These are phyloP conservation scores for Chytriomyces confervae DNA, from an alignment of 192 early-diverging fungal genomes.

Conservation along the genomic window DNA sequence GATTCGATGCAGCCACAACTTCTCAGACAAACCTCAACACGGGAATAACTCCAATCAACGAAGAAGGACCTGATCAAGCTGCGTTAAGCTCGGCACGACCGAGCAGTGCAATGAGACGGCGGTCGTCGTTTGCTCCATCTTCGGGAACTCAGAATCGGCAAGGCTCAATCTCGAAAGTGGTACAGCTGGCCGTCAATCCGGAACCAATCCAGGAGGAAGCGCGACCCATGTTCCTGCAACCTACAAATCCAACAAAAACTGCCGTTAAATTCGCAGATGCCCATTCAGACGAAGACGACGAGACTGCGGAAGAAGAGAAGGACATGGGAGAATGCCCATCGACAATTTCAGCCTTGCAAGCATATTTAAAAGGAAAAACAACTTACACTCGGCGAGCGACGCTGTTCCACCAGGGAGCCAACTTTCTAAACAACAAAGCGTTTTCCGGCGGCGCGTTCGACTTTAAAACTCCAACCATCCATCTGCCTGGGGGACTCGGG, in stretches of 20 bases:
- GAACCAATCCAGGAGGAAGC: no score
- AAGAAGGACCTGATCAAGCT: no score
- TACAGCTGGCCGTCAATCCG: no score
- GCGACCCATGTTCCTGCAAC: no score
- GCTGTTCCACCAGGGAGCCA: conserved; percentile 4
- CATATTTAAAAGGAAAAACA: conserved; percentile 23
- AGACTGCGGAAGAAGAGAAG: not conserved
- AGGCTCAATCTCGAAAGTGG: no score
- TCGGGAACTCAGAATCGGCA: no score
- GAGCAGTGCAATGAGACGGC: no score
- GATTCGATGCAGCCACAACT: not conserved
- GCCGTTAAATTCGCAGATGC: not conserved
- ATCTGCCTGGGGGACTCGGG: conserved; percentile 13
- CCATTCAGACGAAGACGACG: not conserved
- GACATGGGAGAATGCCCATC: conserved; percentile 19
- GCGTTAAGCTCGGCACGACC: no score
- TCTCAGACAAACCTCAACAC: not conserved
- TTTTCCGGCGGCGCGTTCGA: conserved; percentile 15
- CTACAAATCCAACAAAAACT: not conserved
- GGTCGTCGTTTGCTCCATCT: no score
- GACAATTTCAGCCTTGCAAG: conserved; percentile 12
- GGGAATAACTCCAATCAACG: not conserved
- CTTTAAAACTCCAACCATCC: conserved; percentile 15
- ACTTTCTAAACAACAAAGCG: not conserved
- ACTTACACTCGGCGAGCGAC: conserved; percentile 18